Base-by-base conservation (phyloP, 1,139 yeast genomes). In the Wickerhamiella infanticola region DNA sequence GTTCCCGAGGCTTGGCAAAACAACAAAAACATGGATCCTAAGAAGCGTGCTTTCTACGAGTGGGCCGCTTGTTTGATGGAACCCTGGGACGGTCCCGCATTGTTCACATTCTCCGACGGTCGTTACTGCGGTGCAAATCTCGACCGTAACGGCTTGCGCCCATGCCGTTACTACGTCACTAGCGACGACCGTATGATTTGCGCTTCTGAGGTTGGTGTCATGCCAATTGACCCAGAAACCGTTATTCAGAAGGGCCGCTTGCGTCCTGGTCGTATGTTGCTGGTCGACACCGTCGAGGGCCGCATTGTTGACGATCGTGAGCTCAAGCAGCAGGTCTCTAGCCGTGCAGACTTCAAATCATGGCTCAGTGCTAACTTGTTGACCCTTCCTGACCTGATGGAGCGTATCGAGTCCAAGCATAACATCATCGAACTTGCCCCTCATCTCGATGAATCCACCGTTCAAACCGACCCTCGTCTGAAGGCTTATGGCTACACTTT, bases 61-160 rank as follows among this genome's bases (percentile, higher is more conserved):
- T 90, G 98, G 98, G 97, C 97, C 43, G 95, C 98, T 18, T 86
- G 96, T 68, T 69, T 88, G 56, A 90, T 90, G 96, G 98, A 90
- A 69, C 97, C 98, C 24, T 90, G 98, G 98, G 98, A 90, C 68
- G 98, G 98, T 55, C 98, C 98, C 36, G 97, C 97, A 39, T 72
- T 90, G 57, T 84, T 90, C 70, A 86, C 95, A 35, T 90, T 90
- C 66, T 93, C 97, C 36, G 97, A 90, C 64, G 97, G 95, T 54
- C 76, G 97, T 60, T 90, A 84, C 73, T 85, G 96, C 68, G 98
- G 98, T 69, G 98, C 98, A 45, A 88, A 88, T 63, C 74, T 90
- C 57, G 98, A 90, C 67, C 78, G 98, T 69, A 90, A 90, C 63
- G 98, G 98, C 55, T 75, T 90, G 59, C 81, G 98, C 69, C 98